phyloP scores from a whole-genome alignment of 495 filamentous ascomycete species.

The Hypoxylon rickii region DNA sequence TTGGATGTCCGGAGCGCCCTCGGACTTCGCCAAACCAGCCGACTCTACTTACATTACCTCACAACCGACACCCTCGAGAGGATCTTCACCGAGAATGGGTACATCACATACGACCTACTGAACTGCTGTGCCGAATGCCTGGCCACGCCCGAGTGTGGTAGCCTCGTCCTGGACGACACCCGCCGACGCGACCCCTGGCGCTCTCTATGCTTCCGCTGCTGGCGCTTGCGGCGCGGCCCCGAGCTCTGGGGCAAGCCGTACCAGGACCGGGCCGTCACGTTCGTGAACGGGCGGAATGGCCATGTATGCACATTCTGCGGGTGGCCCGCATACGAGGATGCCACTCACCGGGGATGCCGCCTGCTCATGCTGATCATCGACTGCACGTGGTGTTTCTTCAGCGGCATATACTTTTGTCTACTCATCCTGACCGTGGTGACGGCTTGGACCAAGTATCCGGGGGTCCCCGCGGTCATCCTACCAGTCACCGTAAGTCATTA shows the following conservation, averaged over 20 bases:
- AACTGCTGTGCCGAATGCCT: slow-evolving; percentile 8
- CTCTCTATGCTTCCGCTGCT: slow-evolving; percentile 11
- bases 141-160: neutral
- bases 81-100: neutral
- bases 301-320: slow-evolving; percentile 4
- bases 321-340: neutral
- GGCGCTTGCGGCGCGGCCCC: slow-evolving; percentile 9
- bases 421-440: neutral
- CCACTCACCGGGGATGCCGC: neutral
- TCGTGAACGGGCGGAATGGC: neutral
- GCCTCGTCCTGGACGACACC: slow-evolving; percentile 3
- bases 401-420: neutral
- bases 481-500: neutral
- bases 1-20: slow-evolving; percentile 36
- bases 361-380: neutral
- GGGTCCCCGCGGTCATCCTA: neutral
- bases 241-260: neutral
- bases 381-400: neutral
- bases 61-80: neutral
- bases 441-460: neutral
- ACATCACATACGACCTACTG: neutral
- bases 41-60: slow-evolving; percentile 14
- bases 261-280: neutral
- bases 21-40: slow-evolving; percentile 41
- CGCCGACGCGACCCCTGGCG: neutral